These are phyloP conservation scores for Suillus subalutaceus DNA, from an alignment of 768 basidiomycete genomes.

Conservation along the genomic window DNA sequence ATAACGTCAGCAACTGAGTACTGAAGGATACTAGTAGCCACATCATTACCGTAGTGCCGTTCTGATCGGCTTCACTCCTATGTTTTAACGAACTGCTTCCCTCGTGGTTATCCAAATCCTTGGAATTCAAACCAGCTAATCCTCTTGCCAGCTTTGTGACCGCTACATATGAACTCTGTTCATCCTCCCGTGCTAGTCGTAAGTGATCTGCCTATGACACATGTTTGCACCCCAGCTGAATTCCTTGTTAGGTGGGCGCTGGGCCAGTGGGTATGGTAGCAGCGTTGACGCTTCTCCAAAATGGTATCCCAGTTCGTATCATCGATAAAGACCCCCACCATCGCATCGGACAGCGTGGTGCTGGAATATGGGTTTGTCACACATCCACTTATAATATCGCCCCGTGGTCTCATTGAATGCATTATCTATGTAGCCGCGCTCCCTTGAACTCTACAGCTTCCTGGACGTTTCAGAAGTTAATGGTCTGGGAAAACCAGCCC, in stretches of 20 bases:
- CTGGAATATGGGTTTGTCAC: conserved; percentile 37
- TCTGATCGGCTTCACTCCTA: neutral
- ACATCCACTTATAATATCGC: no score
- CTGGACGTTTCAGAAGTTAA: conserved; percentile 41
- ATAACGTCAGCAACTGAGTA: no score
- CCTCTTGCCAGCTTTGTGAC: neutral
- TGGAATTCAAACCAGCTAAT: neutral
- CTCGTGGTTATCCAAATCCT: neutral
- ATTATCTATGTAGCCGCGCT: conserved; percentile 38
- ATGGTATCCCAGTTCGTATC: conserved; percentile 25
- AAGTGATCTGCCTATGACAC: neutral
- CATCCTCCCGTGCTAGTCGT: conserved; percentile 11
- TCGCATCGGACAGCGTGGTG: conserved; percentile 41
- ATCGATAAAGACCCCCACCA: conserved; percentile 23
- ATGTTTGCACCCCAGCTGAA: neutral
- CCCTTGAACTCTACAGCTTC: conserved; percentile 42
- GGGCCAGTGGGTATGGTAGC: conserved; percentile 50
- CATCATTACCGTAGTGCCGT: no score
- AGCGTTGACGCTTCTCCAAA: conserved; percentile 40
- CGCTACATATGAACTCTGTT: neutral
- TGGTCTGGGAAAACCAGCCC: conserved; percentile 29
- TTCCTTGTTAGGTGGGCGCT: conserved; percentile 41
- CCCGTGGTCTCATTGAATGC: neutral
- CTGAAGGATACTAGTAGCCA: no score
- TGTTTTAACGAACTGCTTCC: neutral